A percentile compares a stretch with the other conserved stretches of the same genome.
Evolutionary conservation across 805 yeast species (phyloP).

Genomic region (Candida boidinii): DNA sequence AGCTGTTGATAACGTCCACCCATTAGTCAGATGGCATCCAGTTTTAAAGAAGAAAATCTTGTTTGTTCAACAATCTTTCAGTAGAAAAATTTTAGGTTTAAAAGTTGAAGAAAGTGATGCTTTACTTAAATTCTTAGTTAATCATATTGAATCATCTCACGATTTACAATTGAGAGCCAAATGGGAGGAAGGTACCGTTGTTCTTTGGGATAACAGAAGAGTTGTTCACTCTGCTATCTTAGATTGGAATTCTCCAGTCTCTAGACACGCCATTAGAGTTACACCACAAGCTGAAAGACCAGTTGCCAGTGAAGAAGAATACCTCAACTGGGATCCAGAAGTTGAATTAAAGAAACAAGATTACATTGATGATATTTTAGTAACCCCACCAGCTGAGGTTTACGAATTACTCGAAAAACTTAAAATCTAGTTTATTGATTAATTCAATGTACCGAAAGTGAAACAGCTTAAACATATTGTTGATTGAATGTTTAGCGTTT

Average conservation of each 20-base stretch:
- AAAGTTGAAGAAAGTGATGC: constrained; percentile 64
- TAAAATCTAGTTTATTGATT: too few relatives aligned
- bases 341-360: constrained; percentile 13
- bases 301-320: constrained; percentile 22
- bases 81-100: constrained; percentile 61
- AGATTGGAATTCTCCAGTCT: constrained; percentile 61
- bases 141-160: constrained; percentile 39
- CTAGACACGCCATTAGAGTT: constrained; percentile 67
- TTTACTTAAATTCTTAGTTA: constrained; percentile 47
- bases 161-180: constrained; percentile 63
- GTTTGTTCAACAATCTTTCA: constrained; percentile 52
- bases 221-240: constrained; percentile 60
- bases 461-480: too few relatives aligned
- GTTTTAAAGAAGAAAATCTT: constrained; percentile 55
- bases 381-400: too few relatives aligned
- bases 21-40: constrained; percentile 66
- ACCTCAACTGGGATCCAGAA: constrained; percentile 23
- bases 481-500: too few relatives aligned
- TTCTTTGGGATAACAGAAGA: constrained; percentile 74
- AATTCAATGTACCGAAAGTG: too few relatives aligned
- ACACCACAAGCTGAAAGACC: constrained; percentile 73
- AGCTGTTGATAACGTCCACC: constrained; percentile 56
- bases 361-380: too few relatives aligned
- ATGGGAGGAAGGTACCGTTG: constrained; percentile 66
- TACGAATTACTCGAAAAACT: too few relatives aligned